Evolutionary conservation across 371 early-diverging fungal genomes (phyloP), one percentile per base, ranked within the genome.

Genomic region (Coemansia sp.): DNA sequence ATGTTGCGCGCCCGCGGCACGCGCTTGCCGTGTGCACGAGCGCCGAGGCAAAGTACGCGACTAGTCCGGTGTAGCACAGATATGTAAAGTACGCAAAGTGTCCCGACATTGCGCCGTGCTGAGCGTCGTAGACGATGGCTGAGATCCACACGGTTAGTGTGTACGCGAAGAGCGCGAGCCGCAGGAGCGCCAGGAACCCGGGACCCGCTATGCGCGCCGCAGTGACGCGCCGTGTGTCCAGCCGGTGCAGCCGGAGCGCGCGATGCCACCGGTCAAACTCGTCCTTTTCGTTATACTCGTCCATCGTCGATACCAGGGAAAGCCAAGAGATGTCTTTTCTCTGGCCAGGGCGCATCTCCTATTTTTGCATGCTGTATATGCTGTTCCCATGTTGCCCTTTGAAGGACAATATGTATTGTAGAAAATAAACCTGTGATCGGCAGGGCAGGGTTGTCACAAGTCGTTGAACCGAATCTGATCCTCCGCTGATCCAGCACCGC

Each of bases 71-170:
- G 59, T 74, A 59, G 51, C 66, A 57, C 26, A 74, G 70, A 40
- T 74, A 50, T 5, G 75, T 74, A 31, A 74, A 69, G 45, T 69
- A 69, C 7, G 64, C 66, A 62, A 74, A 74, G 32, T 74, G 70
- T 2, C 55, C 41, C 4, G 38, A 26, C 31, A 69, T 65, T 1
- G 26, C 10, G 7, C 64, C 68, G n/a, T 58, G 26, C 30, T 58
- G 45, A 34, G 59, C 58, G 14, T 69, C 75, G 38, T 57, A 36
- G 3, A 62, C 26, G 2, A 74, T 47, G 8, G 70, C 41, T 26
- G 48, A 16, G 34, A 69, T 32, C 75, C 75, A 74, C 7, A 62
- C 75, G 0, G 43, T 20, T 11, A 69, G 43, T 7, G 70, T 62
- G 47, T 74, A 74, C 9, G 30, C 32, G 31, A 74, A 62, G 13